Base-by-base conservation (phyloP, 2,329 filamentous ascomycete genomes). In the Colletotrichum simmondsii region DNA sequence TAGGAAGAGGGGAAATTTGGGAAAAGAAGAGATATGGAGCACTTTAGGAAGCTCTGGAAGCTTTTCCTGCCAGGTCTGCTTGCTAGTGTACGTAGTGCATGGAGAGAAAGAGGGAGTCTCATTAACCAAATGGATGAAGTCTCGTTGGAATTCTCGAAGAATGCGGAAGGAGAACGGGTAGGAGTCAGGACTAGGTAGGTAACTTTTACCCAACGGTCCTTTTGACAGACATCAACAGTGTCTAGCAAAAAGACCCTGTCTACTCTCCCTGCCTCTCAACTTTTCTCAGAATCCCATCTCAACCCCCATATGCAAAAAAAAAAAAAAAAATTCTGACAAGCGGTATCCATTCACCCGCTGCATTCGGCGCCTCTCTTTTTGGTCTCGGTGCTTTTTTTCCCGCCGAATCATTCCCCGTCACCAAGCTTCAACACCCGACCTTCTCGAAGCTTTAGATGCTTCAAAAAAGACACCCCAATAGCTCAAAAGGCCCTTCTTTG, bases 221-320 rank as follows among this genome's bases (percentile, higher is more conserved):
- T 62, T 52, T 60, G 4, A 10, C 56, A n/a, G 19, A 22, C 26
- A 35, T 60, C 35, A 14, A 22, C 10, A n/a, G 35, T 35, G 30
- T 56, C 26, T 56, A 52, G n/a, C 49, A 24, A 70, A 58, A 24
- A 54, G 59, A 60, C 52, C 67, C 53, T 59, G 56, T 57, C 32
- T 35, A 35, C 37, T 42, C 37, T 16, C 14, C 37, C 37, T 42
- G 37, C 37, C 37, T 16, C 22, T 28, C 22, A 26, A 28, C 5
- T 54, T 54, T 35, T 35, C 32, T 35, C 32, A 35, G 4, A 4
- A 35, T 35, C 32, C 32, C 11, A 12, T 35, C 52, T 24, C 52
- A 3, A 28, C 2, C 5, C 10, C 10, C 22, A 28, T 11, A 53
- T 49, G 57, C 58, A 42, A 12, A 12, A 35, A 35, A 12, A 35